Percentiles rank a stretch among this genome's conserved stretches.
These are phyloP conservation scores for Carex parvula DNA, from an alignment of 176 grass and related monocot genomes.

Conservation along the genomic window DNA sequence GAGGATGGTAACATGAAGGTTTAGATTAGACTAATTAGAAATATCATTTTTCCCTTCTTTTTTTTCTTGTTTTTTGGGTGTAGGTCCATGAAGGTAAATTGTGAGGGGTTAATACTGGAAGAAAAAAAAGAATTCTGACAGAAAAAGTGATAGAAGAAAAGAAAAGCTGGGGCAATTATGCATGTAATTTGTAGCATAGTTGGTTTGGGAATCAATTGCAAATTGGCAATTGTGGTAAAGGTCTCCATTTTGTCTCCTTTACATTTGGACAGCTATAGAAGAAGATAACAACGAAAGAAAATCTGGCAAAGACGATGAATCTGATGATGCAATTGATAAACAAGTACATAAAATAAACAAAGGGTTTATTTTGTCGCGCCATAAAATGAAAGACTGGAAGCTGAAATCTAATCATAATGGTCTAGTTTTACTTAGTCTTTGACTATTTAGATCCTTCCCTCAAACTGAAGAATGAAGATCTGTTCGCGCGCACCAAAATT, in stretches of 20 bases:
- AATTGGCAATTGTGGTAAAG: constrained; percentile 17
- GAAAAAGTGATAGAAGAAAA: constrained; percentile 7
- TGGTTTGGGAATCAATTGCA: constrained; percentile 20
- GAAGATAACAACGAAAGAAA: background rate
- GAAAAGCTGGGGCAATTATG: background rate
- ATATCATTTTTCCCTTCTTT: background rate
- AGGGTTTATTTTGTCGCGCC: background rate
- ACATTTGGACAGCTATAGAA: background rate
- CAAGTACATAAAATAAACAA: background rate
- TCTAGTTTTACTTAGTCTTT: too few species aligned
- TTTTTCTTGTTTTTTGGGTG: background rate
- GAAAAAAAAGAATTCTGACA: constrained; percentile 7
- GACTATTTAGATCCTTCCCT: background rate
- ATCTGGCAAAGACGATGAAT: background rate
- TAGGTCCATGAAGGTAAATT: constrained; percentile 8
- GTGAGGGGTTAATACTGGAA: constrained; percentile 16
- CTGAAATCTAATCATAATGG: too few species aligned
- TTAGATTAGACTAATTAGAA: constrained; percentile 16
- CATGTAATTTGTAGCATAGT: constrained; percentile 25
- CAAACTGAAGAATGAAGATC: too few species aligned
- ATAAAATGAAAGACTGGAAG: background rate
- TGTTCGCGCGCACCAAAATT: too few species aligned
- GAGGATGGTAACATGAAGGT: constrained; percentile 18
- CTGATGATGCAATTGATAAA: background rate
- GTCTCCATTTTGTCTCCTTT: background rate